A percentile compares a stretch with the other conserved stretches of the same genome.
These are phyloP conservation scores for Simplicillium aogashimaense DNA, from an alignment of 2,329 filamentous ascomycete genomes.

Conservation along the genomic window DNA sequence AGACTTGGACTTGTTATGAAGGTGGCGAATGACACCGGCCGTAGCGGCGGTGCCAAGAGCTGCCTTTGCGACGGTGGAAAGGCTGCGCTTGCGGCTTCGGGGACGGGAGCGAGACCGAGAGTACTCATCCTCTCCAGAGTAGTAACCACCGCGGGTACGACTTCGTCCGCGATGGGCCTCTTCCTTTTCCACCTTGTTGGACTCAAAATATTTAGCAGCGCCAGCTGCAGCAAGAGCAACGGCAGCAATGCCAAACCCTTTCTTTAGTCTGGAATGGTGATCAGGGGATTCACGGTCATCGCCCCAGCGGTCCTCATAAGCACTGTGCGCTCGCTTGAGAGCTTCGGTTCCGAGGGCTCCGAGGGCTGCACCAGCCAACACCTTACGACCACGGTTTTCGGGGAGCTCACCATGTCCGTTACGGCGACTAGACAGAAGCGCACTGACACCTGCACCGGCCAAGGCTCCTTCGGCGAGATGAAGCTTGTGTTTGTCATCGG, in stretches of 20 bases:
- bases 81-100: slow-evolving; percentile 33
- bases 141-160: slow-evolving; percentile 31
- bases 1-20: slow-evolving; percentile 40
- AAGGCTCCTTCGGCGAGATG: slow-evolving; percentile 56
- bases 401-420: slow-evolving; percentile 38
- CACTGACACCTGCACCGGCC: slow-evolving; percentile 51
- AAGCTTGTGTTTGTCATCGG: slow-evolving; percentile 42
- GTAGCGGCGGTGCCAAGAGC: slow-evolving; percentile 47
- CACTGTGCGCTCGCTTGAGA: slow-evolving; percentile 48
- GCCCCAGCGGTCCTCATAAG: slow-evolving; percentile 44
- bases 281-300: slow-evolving; percentile 28
- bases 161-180: slow-evolving; percentile 47
- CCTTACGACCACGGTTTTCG: slow-evolving; percentile 45
- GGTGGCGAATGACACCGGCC: slow-evolving; percentile 47
- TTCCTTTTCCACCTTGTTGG: slow-evolving; percentile 49
- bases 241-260: slow-evolving; percentile 51
- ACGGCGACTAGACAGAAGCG: slow-evolving; percentile 46
- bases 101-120: slow-evolving; percentile 32
- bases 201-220: slow-evolving; percentile 54
- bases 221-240: slow-evolving; percentile 54
- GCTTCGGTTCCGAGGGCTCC: slow-evolving; percentile 54
- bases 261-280: slow-evolving; percentile 42
- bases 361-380: slow-evolving; percentile 50
- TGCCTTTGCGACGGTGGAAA: slow-evolving; percentile 43
- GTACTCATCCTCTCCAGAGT: slow-evolving; percentile 29